Percentiles rank a stretch among this genome's conserved stretches.
phyloP scores from a whole-genome alignment of 2,329 filamentous ascomycete species.

The Bipolaris gigantea region DNA sequence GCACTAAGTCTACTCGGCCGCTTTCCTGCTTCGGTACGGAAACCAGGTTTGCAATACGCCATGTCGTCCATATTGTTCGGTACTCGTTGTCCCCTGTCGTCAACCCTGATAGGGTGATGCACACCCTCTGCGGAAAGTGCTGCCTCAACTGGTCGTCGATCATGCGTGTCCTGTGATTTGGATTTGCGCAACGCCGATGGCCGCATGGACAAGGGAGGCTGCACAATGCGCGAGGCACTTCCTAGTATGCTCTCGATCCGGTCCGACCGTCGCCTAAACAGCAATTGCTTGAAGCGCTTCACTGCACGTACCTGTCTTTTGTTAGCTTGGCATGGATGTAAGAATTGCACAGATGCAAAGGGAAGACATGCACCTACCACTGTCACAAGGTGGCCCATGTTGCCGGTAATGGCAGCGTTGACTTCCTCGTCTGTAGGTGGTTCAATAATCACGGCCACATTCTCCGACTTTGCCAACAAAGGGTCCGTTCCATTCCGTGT shows the following conservation, averaged over 20 bases:
- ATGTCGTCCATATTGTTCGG: constrained; percentile 27
- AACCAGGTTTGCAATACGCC: constrained; percentile 23
- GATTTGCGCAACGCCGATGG: constrained; percentile 47
- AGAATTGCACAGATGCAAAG: neutral
- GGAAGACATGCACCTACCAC: constrained; percentile 59
- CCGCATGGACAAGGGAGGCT: constrained; percentile 59
- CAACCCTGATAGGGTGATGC: constrained; percentile 51
- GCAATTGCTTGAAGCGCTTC: constrained; percentile 78
- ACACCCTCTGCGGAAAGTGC: constrained; percentile 58
- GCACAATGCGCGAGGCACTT: constrained; percentile 59
- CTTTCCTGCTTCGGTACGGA: constrained; percentile 13
- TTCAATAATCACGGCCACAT: constrained; percentile 78
- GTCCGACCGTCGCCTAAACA: constrained; percentile 60
- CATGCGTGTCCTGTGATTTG: constrained; percentile 55
- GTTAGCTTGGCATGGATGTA: constrained; percentile 6
- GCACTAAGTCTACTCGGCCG: constrained; percentile 12
- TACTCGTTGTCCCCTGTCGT: constrained; percentile 31
- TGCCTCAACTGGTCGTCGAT: constrained; percentile 54
- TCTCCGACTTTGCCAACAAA: constrained; percentile 79
- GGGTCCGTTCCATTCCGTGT: constrained; percentile 77
- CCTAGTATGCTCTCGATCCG: constrained; percentile 63
- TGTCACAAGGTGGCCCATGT: constrained; percentile 81
- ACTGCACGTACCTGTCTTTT: constrained; percentile 78
- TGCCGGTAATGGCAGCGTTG: constrained; percentile 85
- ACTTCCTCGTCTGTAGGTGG: constrained; percentile 88